phyloP scores from a whole-genome alignment of 129 eudicot species.

The Pulicaria dysenterica region DNA sequence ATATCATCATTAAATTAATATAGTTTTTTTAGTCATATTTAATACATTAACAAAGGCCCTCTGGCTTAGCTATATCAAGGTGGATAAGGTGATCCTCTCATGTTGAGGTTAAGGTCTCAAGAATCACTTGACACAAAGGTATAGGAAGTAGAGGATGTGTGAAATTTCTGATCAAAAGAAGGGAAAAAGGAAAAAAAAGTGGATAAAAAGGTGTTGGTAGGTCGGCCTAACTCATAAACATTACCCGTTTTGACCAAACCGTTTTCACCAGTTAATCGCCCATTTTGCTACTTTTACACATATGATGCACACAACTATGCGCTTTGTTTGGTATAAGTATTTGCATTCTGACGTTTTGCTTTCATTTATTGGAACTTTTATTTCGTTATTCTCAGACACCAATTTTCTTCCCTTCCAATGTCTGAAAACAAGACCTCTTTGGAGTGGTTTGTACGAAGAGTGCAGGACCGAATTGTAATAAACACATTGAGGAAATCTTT shows the following conservation, averaged over 20 bases:
- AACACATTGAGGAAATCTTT: constrained; percentile 60
- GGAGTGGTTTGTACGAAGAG: constrained; percentile 76
- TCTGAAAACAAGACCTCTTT: constrained; percentile 52
- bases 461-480: constrained; percentile 68
- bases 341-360: constrained; percentile 7
- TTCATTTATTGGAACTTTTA: neutral
- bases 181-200: no score
- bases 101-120: no score
- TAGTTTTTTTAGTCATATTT: neutral
- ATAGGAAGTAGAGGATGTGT: no score
- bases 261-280: neutral
- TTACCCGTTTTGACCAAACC: neutral
- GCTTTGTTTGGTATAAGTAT: neutral
- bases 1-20: neutral
- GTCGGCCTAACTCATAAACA: neutral
- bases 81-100: no score
- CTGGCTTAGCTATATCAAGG: no score
- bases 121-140: no score
- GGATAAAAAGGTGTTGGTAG: neutral
- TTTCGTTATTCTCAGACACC: constrained; percentile 51
- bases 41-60: neutral
- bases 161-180: no score
- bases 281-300: neutral
- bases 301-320: neutral
- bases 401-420: constrained; percentile 38